Base-by-base conservation (phyloP, 306 rosid genomes). In the Cucumis hystrix region DNA sequence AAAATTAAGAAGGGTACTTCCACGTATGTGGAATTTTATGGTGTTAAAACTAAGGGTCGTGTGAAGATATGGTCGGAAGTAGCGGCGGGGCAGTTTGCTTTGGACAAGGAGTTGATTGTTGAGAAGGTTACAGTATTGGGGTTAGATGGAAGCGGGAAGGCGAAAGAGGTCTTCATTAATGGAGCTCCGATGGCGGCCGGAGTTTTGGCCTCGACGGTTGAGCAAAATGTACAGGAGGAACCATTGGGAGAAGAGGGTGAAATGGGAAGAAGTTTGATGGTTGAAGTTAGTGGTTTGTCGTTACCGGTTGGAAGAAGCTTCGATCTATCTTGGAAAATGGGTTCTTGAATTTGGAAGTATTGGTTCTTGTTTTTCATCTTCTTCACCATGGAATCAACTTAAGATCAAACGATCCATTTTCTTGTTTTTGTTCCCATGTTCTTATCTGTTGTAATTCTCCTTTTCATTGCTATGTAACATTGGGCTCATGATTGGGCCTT, bases 11-110 rank as follows among this genome's bases (percentile, higher is more conserved):
- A 85, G 14, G 97, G 98, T 43, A 81, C 81, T 60, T 91, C 98
- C 7, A 90, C 89, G 3, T 92, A 84, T 58, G 68, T 92, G n/a
- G 88, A 89, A 68, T 82, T 94, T 75, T 83, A 87, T 18, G 97
- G 90, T 15, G 84, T 84, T 17, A 61, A 90, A 17, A 82, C 80
- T 12, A 57, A 86, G 16, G 95, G 97, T 55, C 74, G 39, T 37
- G 93, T 90, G 76, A 94, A 90, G 69, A 79, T 94, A 25, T 92
- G 97, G 96, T 94, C 98, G 66, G 80, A 90, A 74, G 98, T 94
- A 73, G 85, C 84, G 81, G 97, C 87, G 79, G 87, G 96, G 5
- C 81, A 89, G 86, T 94, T 82, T 87, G 98, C 97, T 52, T 73
- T 92, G 37, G 89, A 79, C 1, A 85, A 89, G 40, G 93, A 89